A percentile compares a stretch with the other conserved stretches of the same genome.
These are phyloP conservation scores for Dictyostelium capitatum DNA, from an alignment of 78 protist species.

Conservation along the genomic window DNA sequence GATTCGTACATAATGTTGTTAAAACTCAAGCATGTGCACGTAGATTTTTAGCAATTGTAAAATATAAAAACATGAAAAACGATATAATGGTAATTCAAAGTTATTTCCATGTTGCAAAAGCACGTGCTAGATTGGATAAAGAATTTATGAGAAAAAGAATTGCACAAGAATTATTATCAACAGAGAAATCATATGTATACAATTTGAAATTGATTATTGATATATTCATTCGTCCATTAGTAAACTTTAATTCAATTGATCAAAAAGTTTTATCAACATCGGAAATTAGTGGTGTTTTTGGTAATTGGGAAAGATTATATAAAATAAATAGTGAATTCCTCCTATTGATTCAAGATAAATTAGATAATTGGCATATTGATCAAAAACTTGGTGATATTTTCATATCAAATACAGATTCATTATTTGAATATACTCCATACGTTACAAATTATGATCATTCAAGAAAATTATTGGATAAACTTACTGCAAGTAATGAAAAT, in stretches of 20 bases:
- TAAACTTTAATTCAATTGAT: conserved; percentile 21
- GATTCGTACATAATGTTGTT: neutral
- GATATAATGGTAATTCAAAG: neutral
- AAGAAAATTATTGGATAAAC: conserved; percentile 23
- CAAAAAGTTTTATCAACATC: conserved; percentile 1
- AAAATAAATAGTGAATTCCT: conserved; percentile 17
- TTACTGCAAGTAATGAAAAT: neutral
- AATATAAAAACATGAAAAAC: neutral
- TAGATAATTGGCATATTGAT: neutral
- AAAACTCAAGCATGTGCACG: conserved; percentile 22
- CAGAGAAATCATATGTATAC: conserved; percentile 31
- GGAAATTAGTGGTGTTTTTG: conserved; percentile 31
- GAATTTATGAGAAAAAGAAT: conserved; percentile 29
- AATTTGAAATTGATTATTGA: conserved; percentile 47
- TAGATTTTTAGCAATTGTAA: neutral
- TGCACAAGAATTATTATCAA: conserved; percentile 17
- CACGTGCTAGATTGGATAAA: conserved; percentile 22
- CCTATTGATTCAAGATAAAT: neutral
- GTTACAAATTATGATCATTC: conserved; percentile 36
- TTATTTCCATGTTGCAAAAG: neutral
- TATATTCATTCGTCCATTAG: conserved; percentile 19
- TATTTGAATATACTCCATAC: conserved; percentile 32
- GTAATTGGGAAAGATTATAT: conserved; percentile 32
- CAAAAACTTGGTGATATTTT: conserved; percentile 41
- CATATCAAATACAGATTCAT: conserved; percentile 22